Conservation (phyloP, 345 rosid genomes). For the Melastoma malabathricum region DNA sequence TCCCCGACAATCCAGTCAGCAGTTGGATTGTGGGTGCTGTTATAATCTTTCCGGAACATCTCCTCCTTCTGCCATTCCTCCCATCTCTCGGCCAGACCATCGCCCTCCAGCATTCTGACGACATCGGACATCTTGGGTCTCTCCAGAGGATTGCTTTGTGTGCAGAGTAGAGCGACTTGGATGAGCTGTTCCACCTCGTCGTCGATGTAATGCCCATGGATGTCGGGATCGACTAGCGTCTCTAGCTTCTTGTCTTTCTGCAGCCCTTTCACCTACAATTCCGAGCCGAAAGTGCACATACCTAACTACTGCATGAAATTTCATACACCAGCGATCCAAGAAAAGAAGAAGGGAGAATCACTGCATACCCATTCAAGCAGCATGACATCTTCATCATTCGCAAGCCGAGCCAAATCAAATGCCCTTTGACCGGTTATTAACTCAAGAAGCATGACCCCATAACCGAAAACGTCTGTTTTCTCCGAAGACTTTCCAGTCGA, state of each 20-base stretch:
- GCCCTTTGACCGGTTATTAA: not conserved
- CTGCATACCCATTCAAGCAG: not conserved
- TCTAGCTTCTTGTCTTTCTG: not conserved
- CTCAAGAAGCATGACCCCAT: constrained; percentile 3
- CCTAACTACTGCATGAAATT: no score
- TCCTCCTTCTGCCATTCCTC: not conserved
- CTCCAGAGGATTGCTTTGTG: not conserved
- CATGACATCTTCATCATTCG: not conserved
- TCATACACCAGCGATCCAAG: no score
- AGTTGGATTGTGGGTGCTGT: no score
- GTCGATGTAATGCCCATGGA: not conserved
- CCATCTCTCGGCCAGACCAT: constrained; percentile 1
- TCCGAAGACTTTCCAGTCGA: not conserved
- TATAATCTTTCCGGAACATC: no score
- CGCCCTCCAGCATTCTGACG: constrained; percentile 4
- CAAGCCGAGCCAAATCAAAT: not conserved
- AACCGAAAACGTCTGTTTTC: not conserved
- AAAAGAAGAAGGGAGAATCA: no score
- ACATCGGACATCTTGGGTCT: constrained; percentile 2
- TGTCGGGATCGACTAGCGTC: not conserved
- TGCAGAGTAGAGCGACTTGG: constrained; percentile 7
- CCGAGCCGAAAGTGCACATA: no score
- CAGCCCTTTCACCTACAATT: no score
- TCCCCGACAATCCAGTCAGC: no score
- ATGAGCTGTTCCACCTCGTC: constrained; percentile 1